A percentile compares a stretch with the other conserved stretches of the same genome.
These are phyloP conservation scores for Wallacemonas collosoma DNA, from an alignment of 208 protist genomes.

Conservation along the genomic window DNA sequence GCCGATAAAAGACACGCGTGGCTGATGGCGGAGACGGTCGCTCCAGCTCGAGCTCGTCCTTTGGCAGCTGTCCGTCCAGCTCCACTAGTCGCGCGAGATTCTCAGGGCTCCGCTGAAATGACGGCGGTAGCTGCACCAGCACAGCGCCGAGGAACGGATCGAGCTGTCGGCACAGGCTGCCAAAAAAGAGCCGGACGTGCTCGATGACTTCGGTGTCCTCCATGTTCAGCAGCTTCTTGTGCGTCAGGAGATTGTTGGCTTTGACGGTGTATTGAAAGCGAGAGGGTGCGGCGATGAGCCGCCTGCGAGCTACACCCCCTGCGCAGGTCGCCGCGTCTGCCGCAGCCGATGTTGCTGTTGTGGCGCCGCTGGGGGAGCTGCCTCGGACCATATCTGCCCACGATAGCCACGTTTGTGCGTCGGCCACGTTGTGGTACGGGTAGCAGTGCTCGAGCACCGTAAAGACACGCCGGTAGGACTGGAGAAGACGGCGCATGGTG, in stretches of 20 bases:
- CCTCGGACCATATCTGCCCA: slow-evolving; percentile 55
- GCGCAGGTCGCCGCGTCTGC: neutral
- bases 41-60: slow-evolving; percentile 22
- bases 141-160: slow-evolving; percentile 60
- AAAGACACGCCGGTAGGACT: slow-evolving; percentile 63
- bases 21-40: neutral
- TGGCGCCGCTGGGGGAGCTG: slow-evolving; percentile 14
- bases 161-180: slow-evolving; percentile 38
- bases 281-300: neutral
- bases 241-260: slow-evolving; percentile 77
- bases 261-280: slow-evolving; percentile 76
- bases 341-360: neutral
- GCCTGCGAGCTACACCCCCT: neutral
- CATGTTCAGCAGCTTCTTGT: slow-evolving; percentile 57
- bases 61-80: slow-evolving; percentile 41
- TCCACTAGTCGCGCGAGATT: slow-evolving; percentile 48
- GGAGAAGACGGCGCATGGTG: slow-evolving; percentile 57
- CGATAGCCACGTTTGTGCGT: slow-evolving; percentile 44
- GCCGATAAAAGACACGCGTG: neutral
- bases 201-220: slow-evolving; percentile 42
- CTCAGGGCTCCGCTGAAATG: slow-evolving; percentile 38
- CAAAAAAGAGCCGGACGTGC: slow-evolving; percentile 58
- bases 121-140: slow-evolving; percentile 72
- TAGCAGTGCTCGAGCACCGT: slow-evolving; percentile 84
- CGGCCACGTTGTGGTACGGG: slow-evolving; percentile 61